phyloP scores from a whole-genome alignment of 441 rosid genomes.

The Capsella rubella region DNA sequence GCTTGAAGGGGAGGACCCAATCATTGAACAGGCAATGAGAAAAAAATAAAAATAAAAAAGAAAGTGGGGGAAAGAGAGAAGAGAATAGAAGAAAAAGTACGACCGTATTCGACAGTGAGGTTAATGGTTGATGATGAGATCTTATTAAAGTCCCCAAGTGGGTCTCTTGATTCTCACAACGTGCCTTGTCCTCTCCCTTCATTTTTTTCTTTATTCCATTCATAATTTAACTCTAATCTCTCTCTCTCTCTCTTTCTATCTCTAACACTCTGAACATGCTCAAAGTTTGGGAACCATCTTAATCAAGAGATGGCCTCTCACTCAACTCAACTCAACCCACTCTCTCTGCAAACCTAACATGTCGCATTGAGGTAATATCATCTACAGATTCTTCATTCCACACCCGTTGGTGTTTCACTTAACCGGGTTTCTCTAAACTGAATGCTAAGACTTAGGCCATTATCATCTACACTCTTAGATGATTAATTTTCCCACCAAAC shows the following conservation, averaged over 20 bases:
- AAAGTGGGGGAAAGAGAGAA: not conserved
- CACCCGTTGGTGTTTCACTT: slow-evolving; percentile 35
- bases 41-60: not conserved
- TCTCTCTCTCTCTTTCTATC: slow-evolving; percentile 11
- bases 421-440: slow-evolving; percentile 2
- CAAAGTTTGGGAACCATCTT: slow-evolving; percentile 42
- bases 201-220: not conserved
- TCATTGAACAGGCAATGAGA: slow-evolving; percentile 38
- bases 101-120: slow-evolving; percentile 47
- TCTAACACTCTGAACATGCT: slow-evolving; percentile 31
- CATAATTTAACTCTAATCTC: not conserved
- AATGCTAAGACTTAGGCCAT: slow-evolving; percentile 2
- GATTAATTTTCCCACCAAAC: slow-evolving; percentile 15
- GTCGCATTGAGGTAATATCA: slow-evolving; percentile 19
- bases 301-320: slow-evolving; percentile 39
- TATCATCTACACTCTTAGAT: not conserved
- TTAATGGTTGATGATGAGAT: slow-evolving; percentile 44
- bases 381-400: slow-evolving; percentile 24
- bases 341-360: slow-evolving; percentile 39
- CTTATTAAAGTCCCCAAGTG: slow-evolving; percentile 45
- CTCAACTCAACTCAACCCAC: slow-evolving; percentile 2
- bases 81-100: slow-evolving; percentile 44
- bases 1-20: slow-evolving; percentile 47
- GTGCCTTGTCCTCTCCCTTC: slow-evolving; percentile 46
- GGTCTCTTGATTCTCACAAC: slow-evolving; percentile 43